These are phyloP conservation scores for Gracilaria gracilis DNA, from an alignment of 23 red algal genomes.

Conservation along the genomic window DNA sequence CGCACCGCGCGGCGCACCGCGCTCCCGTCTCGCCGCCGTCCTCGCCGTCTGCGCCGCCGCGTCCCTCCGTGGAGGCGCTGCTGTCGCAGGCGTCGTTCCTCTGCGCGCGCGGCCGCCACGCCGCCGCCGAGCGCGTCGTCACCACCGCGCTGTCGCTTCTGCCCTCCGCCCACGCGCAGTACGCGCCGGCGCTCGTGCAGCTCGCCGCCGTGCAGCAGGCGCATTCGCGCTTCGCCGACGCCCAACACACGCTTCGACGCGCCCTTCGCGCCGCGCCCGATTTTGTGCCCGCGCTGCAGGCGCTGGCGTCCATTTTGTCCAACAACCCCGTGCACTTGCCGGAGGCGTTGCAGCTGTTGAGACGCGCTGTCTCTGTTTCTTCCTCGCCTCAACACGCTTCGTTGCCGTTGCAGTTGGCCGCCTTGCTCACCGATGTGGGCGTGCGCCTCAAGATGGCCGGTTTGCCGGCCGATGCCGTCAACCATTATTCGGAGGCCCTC, in stretches of 20 bases:
- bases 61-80: background rate
- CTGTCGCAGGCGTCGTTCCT: slow-evolving; percentile 11
- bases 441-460: slow-evolving; percentile 81
- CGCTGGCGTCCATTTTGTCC: slow-evolving; percentile 40
- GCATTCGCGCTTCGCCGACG: slow-evolving; percentile 3
- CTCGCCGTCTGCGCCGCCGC: background rate
- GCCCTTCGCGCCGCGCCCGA: slow-evolving; percentile 20
- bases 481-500: slow-evolving; percentile 74
- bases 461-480: slow-evolving; percentile 63
- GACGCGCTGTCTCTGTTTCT: slow-evolving; percentile 26
- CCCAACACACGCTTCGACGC: slow-evolving; percentile 20
- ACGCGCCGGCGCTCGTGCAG: slow-evolving; percentile 33
- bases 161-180: background rate
- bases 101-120: slow-evolving; percentile 11
- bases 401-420: slow-evolving; percentile 45
- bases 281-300: slow-evolving; percentile 17
- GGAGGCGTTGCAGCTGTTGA: slow-evolving; percentile 56
- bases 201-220: slow-evolving; percentile 19
- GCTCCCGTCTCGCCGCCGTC: background rate
- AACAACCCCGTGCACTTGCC: slow-evolving; percentile 60
- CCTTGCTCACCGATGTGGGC: slow-evolving; percentile 84
- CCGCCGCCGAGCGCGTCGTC: background rate
- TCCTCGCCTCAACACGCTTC: background rate
- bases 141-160: slow-evolving; percentile 12
- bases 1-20: background rate